Evolutionary conservation across 768 basidiomycete genomes (phyloP), one percentile per base, ranked within the genome.

Genomic region (Chalciporus pseudorubinellus): DNA sequence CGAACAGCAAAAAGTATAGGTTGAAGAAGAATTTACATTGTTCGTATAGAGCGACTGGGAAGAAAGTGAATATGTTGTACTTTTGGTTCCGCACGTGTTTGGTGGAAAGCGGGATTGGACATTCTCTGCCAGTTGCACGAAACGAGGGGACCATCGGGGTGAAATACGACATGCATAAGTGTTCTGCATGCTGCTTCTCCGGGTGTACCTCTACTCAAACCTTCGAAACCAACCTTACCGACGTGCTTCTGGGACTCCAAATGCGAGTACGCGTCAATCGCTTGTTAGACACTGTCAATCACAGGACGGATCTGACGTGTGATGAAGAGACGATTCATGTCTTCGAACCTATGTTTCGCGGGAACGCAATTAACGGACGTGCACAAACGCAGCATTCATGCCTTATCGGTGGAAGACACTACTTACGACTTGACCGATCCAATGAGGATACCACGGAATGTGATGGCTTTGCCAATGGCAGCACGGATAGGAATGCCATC

Each of bases 1-100:
- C 97, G 33, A 99, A 97, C 20, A 98, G 85, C 11, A 98, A 82
- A 66, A 99, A 99, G 70, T 98, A 99, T 7, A 98, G 79, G 67
- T 98, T 99, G 83, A 97, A 98, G 76, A 99, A 99, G 78, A 95
- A 98, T 71, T 98, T 98, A 86, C 98, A 99, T 68, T 98, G 95
- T 69, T 98, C 95, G 70, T 98, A 98, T 68, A 98, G 83, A 40
- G 98, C 95, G 58, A 98, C 82, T 3, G 97, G 97, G 10, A 99
- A 80, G 77, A 99, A 99, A n/a, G 91, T 93, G 73, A 92, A 81
- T 48, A 89, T 77, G 66, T 95, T 95, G 78, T 98, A 98, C 75
- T 99, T 99, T 71, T 98, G 95, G 62, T 99, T 99, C 60, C 91
- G 86, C 50, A 97, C 91, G 43, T 85, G 71, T 99, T 99, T 26